Base-by-base conservation (phyloP, 2,329 filamentous ascomycete species). In the Aureobasidium sp. region DNA sequence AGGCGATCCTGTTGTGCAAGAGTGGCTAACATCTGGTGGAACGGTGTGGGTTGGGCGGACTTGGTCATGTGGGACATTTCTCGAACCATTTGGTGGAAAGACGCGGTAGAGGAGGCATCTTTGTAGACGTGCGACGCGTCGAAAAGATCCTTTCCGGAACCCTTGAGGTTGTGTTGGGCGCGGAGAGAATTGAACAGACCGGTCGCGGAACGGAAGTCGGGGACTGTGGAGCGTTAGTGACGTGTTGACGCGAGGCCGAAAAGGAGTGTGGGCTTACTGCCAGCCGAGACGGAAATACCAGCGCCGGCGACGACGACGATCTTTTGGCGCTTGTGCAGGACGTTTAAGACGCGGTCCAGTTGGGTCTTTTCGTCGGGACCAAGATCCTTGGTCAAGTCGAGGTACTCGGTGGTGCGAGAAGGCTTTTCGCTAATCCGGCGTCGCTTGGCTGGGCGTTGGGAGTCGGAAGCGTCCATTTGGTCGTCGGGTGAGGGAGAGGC, bases 91-190 rank as follows among this genome's bases (percentile, higher is more conserved):
- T 89, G 86, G 75, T 99, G 94, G 73, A 99, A 99, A 11, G 89
- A 90, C 29, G 89, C 87, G 0, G 93, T 97, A 13, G 92, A 90
- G 25, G 84, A 82, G 72, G 95, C 88, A 78, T 96, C 90, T 74
- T 91, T 92, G 79, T 99, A 99, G 59, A 99, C 94, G 60, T 99
- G 94, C 8, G 93, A 96, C 58, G 94, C 94, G 76, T 99, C 94
- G 71, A 99, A 99, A 0, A 99, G 83, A 67, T 96, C 87, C 75
- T 97, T 97, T 58, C 94, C 94, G 0, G 94, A 97, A 27, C 89
- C 85, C 73, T 96, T 96, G 65, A 97, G 81, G 67, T 94, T 95
- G 75, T 97, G 90, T 71, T 96, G 88, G 64, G 85, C 88, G 66
- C 90, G 88, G 30, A 96, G 81, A 21, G 88, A 89, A 63, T 86